phyloP scores from a whole-genome alignment of 345 rosid genomes.

The sweet orange (Citrus sinensis) region DVS_A1.0 CM039163.1:19976501-19977000 shows the following conservation, averaged over 20 bases:
- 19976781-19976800: constrained; percentile 53
- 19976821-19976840: constrained; percentile 51
- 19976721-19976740: constrained; percentile 85
- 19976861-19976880: constrained; percentile 66
- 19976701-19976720: constrained; percentile 46
- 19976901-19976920: constrained; percentile 38
- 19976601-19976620: not conserved
- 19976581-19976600: not conserved
- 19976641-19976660: too few species aligned
- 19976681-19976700: not conserved
- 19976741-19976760: constrained; percentile 75
- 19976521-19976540: constrained; percentile 34
- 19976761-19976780: constrained; percentile 66
- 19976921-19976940: constrained; percentile 89
- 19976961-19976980: constrained; percentile 78
- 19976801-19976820: constrained; percentile 63
- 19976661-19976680: not conserved
- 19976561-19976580: not conserved
- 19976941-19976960: constrained; percentile 82
- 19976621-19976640: not conserved
- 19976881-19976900: constrained; percentile 56
- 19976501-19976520: constrained; percentile 72
- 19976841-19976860: constrained; percentile 50
- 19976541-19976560: not conserved
- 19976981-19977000: constrained; percentile 96